A percentile compares a stretch with the other conserved stretches of the same genome.
phyloP scores from a whole-genome alignment of 768 basidiomycete species.

The Pleurotus giganteus region DNA sequence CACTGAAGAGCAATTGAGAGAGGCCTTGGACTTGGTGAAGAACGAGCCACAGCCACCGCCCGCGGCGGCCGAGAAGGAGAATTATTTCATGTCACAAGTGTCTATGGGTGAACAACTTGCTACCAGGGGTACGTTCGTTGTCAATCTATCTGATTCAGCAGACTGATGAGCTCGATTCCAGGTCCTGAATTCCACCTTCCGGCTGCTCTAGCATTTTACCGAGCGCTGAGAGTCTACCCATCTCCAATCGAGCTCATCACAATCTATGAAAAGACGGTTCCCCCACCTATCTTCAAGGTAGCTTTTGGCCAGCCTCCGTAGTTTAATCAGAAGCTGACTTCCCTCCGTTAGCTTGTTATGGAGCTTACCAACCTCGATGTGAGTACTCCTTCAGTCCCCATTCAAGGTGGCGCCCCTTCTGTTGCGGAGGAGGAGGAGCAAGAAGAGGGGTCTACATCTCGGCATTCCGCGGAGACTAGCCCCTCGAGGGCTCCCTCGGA shows the following conservation, averaged over 20 bases:
- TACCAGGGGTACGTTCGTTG: constrained; percentile 56
- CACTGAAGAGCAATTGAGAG: constrained; percentile 53
- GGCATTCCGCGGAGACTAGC: constrained; percentile 42
- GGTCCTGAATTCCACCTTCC: constrained; percentile 77
- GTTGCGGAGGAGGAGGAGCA: constrained; percentile 42
- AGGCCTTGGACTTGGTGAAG: constrained; percentile 64
- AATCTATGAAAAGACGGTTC: constrained; percentile 92
- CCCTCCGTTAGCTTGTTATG: constrained; percentile 56
- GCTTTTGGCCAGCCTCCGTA: constrained; percentile 14
- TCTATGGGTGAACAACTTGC: constrained; percentile 83
- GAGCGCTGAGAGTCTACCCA: constrained; percentile 92
- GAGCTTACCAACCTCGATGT: constrained; percentile 88
- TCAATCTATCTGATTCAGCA: background rate
- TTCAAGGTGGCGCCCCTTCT: constrained; percentile 14
- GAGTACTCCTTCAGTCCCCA: constrained; percentile 55
- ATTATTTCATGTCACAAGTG: constrained; percentile 90
- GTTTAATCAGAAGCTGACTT: constrained; percentile 7
- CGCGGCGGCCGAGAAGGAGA: constrained; percentile 76
- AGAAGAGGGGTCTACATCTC: constrained; percentile 34
- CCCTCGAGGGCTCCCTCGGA: constrained; percentile 76
- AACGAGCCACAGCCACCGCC: constrained; percentile 67
- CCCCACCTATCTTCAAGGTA: constrained; percentile 77
- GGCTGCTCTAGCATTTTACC: constrained; percentile 89
- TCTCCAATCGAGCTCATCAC: constrained; percentile 91
- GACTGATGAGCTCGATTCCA: constrained; percentile 26